phyloP scores from a whole-genome alignment of 2,329 filamentous ascomycete species.

The Tolypocladium inflatum region DNA sequence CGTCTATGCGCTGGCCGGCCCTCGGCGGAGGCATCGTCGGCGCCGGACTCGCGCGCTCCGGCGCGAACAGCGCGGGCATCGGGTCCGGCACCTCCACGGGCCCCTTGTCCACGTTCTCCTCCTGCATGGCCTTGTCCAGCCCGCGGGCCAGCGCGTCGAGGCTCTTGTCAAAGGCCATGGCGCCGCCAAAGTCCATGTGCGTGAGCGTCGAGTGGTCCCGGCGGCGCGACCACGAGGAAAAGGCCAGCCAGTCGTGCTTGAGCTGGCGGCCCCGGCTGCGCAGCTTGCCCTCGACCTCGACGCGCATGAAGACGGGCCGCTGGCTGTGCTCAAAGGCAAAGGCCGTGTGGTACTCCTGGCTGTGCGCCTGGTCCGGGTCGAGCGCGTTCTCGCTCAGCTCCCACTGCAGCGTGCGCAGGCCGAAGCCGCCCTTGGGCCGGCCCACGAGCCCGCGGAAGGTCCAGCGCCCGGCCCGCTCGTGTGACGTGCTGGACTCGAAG shows the following conservation, averaged over 20 bases:
- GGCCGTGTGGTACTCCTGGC: slow-evolving; percentile 3
- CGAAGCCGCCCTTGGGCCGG: slow-evolving; percentile 1
- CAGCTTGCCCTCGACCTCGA: slow-evolving; percentile 2
- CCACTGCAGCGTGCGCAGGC: slow-evolving; percentile 4
- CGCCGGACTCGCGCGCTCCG: background rate
- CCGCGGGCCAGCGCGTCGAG: slow-evolving; percentile 1
- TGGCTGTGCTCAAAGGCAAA: slow-evolving; percentile 5
- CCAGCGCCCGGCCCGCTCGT: slow-evolving; percentile 1
- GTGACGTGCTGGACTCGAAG: slow-evolving; percentile 1
- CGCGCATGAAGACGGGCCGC: slow-evolving; percentile 3
- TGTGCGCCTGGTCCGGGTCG: slow-evolving; percentile 1
- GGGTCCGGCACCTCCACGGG: slow-evolving; percentile 3
- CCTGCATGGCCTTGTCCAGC: slow-evolving; percentile 2
- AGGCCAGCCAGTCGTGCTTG: background rate
- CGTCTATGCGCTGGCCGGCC: too few relatives aligned
- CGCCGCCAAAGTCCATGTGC: background rate
- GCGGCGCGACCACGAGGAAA: background rate
- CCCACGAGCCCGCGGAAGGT: slow-evolving; percentile 1
- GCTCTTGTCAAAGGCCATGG: background rate
- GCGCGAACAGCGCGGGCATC: slow-evolving; percentile 1
- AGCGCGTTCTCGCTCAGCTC: slow-evolving; percentile 2
- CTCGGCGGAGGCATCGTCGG: background rate
- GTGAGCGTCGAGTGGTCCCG: slow-evolving; percentile 1
- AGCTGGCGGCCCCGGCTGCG: background rate
- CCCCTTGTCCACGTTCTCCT: slow-evolving; percentile 1